These are phyloP conservation scores for Sutorius australiensis DNA, from an alignment of 768 basidiomycete species.

Conservation along the genomic window DNA sequence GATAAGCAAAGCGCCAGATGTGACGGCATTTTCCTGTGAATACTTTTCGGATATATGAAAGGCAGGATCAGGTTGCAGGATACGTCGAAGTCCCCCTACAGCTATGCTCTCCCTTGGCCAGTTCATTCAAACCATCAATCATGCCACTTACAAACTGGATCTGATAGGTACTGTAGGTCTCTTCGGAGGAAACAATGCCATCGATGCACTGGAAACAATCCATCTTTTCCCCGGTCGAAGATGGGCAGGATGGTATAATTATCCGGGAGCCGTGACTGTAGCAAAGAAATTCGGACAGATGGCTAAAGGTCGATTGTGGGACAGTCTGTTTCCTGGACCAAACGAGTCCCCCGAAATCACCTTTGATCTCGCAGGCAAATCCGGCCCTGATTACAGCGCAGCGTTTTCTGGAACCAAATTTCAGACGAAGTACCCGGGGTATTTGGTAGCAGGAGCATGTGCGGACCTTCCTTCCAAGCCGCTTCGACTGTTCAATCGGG, in stretches of 20 bases:
- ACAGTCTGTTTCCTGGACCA: constrained; percentile 31
- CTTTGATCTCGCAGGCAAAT: constrained; percentile 26
- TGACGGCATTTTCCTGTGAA: no score
- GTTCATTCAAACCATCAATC: constrained; percentile 10
- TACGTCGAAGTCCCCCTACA: not conserved
- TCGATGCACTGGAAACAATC: constrained; percentile 31
- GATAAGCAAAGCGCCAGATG: no score
- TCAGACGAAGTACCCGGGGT: constrained; percentile 53
- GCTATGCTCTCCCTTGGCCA: constrained; percentile 16
- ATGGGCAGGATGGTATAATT: constrained; percentile 37
- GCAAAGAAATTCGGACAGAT: constrained; percentile 33
- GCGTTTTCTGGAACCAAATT: constrained; percentile 60
- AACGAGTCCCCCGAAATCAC: constrained; percentile 24
- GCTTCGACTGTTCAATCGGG: constrained; percentile 4
- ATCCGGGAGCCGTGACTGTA: constrained; percentile 30
- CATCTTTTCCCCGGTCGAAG: constrained; percentile 29
- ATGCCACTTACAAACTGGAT: constrained; percentile 22
- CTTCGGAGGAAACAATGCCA: constrained; percentile 33
- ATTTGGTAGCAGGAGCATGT: constrained; percentile 37
- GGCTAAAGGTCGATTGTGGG: constrained; percentile 27
- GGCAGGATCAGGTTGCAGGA: no score
- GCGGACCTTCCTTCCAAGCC: not conserved
- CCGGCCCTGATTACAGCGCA: constrained; percentile 67
- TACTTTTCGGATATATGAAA: no score
- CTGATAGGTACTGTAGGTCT: constrained; percentile 29